Conservation (phyloP, 2,329 filamentous ascomycete genomes). For the Hypomyces perniciosus region DNA sequence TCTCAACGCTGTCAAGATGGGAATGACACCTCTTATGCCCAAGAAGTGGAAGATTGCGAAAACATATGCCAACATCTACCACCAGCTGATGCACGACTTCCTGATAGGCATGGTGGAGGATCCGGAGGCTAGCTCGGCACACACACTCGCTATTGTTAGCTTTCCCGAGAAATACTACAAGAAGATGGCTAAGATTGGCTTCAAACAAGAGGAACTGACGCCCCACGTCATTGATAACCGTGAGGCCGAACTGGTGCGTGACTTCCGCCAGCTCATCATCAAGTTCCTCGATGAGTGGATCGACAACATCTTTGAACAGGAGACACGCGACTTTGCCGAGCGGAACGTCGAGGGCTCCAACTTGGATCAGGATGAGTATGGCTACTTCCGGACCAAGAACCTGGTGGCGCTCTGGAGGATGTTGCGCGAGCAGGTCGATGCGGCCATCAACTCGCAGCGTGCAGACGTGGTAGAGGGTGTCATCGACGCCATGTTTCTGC, state of each 20-base stretch:
- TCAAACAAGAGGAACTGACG: conserved; percentile 66
- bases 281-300: conserved; percentile 97
- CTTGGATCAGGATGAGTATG: conserved; percentile 80
- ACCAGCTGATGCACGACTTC: conserved; percentile 92
- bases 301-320: conserved; percentile 79
- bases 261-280: conserved; percentile 93
- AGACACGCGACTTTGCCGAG: conserved; percentile 73
- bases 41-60: conserved; percentile 95
- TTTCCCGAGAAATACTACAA: conserved; percentile 95
- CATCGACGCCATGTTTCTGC: conserved; percentile 89
- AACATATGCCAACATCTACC: conserved; percentile 86
- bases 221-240: conserved; percentile 88
- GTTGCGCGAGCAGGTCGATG: conserved; percentile 85
- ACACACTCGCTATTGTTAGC: conserved; percentile 86
- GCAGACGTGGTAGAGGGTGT: conserved; percentile 91
- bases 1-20: conserved; percentile 86
- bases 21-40: conserved; percentile 87
- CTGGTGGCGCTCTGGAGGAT: conserved; percentile 95
- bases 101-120: conserved; percentile 78
- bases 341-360: conserved; percentile 68
- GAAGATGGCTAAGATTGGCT: conserved; percentile 89
- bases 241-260: conserved; percentile 82
- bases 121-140: conserved; percentile 73
- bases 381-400: conserved; percentile 87
- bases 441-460: conserved; percentile 77